Evolutionary conservation across 2,329 filamentous ascomycete genomes (phyloP), one percentile per base, ranked within the genome.

Genomic region (Sphaerulina vaccinii): DNA sequence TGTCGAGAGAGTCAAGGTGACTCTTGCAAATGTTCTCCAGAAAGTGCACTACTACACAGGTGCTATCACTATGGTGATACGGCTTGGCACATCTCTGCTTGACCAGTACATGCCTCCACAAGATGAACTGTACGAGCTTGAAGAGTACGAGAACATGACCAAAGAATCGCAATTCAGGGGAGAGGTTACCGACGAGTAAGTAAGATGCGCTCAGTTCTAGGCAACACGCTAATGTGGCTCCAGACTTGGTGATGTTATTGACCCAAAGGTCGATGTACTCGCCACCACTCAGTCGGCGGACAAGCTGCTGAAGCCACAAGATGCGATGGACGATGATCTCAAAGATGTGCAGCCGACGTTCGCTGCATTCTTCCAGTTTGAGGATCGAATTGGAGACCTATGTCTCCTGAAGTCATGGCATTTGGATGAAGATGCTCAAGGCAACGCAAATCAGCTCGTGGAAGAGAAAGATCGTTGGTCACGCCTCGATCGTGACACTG

Each of bases 11-110:
- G 19, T 60, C 10, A 52, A 58, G 7, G 47, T 49, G 16, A 52
- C 54, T 1, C 52, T 69, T 22, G 37, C 64, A 3, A 59, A 60
- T 13, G 56, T 53, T 6, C 54, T 72, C 10, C 39, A 43, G 11
- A 63, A 65, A 23, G 48, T 73, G 1, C 65, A 66, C 36, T 70
- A 63, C 49, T 69, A 66, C 42, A 64, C 62, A 38, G 70, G 68
- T 24, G 51, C 64, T 18, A 47, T 72, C 22, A 58, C 62, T 2
- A 52, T 73, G 38, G 66, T 69, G 11, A 54, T 71, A 5, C 60
- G 63, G 5, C 63, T 73, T n/a, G 71, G 71, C 4, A 68, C 54
- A 2, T 68, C 71, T 24, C 37, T 67, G 13, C 45, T 69, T 8
- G 54, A 37, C 1, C 54, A 52, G 15, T 69, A 60, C 44, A 59